A percentile compares a stretch with the other conserved stretches of the same genome.
phyloP scores from a whole-genome alignment of 1,139 yeast genomes.

The Suhomyces ambrosiae region DNA sequence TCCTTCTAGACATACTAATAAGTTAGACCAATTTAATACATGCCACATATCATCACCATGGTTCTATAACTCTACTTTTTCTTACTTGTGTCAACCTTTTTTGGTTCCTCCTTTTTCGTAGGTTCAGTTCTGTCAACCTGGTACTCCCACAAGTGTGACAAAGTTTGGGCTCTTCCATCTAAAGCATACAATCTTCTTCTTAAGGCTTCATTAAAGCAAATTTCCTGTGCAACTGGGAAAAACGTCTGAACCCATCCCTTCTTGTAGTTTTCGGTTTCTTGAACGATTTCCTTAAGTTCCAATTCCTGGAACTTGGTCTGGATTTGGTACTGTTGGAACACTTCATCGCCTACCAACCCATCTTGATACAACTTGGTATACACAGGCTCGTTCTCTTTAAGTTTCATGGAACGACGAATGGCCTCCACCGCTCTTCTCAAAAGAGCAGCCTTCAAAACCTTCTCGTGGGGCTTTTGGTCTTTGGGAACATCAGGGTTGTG shows the following conservation, averaged over 20 bases:
- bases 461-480: constrained; percentile 67
- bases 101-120: constrained; percentile 3
- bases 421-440: constrained; percentile 75
- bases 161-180: constrained; percentile 52
- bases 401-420: constrained; percentile 62
- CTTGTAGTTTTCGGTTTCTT: constrained; percentile 72
- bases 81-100: not conserved
- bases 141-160: constrained; percentile 54
- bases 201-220: constrained; percentile 88
- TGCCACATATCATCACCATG: too few species aligned
- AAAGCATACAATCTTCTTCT: constrained; percentile 76
- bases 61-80: too few species aligned
- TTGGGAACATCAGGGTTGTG: constrained; percentile 41
- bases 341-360: constrained; percentile 89
- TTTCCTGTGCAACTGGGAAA: constrained; percentile 82
- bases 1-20: too few species aligned
- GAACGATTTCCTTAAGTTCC: constrained; percentile 77
- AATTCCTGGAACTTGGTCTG: constrained; percentile 77
- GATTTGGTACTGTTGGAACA: constrained; percentile 76
- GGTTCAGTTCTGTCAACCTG: constrained; percentile 19
- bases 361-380: constrained; percentile 75
- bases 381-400: constrained; percentile 72
- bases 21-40: too few species aligned
- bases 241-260: constrained; percentile 80
- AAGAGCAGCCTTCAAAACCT: constrained; percentile 83